Evolutionary conservation across 257 asterid genomes (phyloP).

Genomic region (Primulina huaijiensis): DNA sequence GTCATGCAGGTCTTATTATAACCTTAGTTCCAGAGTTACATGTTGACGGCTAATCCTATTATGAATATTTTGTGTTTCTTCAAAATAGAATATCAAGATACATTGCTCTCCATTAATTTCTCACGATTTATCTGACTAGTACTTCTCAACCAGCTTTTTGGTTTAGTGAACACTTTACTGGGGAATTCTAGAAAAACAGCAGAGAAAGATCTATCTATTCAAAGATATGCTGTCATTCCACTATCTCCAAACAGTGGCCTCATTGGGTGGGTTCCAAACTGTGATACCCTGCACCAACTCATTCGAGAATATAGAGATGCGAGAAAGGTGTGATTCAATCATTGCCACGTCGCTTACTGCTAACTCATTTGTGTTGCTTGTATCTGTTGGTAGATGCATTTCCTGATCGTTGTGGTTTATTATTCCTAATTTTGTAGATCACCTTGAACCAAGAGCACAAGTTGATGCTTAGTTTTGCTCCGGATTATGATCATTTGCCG

Average conservation of each 20-base stretch:
- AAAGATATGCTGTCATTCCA: constrained; percentile 93
- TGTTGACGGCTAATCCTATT: constrained; percentile 5
- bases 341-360: neutral
- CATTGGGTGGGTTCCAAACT: constrained; percentile 97
- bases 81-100: constrained; percentile 8
- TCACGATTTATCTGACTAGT: constrained; percentile 25
- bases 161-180: constrained; percentile 90
- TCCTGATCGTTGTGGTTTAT: constrained; percentile 25
- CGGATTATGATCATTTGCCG: constrained; percentile 94
- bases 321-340: constrained; percentile 58
- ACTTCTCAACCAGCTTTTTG: constrained; percentile 66
- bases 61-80: constrained; percentile 15
- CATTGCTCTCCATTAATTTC: constrained; percentile 1
- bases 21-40: neutral
- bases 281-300: constrained; percentile 94
- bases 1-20: constrained; percentile 84
- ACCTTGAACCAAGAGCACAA: constrained; percentile 96
- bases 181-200: constrained; percentile 88
- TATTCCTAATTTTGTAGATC: constrained; percentile 50
- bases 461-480: constrained; percentile 93
- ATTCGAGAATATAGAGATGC: constrained; percentile 98
- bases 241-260: constrained; percentile 96
- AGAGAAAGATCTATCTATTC: constrained; percentile 92
- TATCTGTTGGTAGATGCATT: constrained; percentile 17
- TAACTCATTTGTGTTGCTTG: constrained; percentile 5